Conservation (phyloP, 2,329 filamentous ascomycete genomes). For the Aspergillus fijiensis region DNA sequence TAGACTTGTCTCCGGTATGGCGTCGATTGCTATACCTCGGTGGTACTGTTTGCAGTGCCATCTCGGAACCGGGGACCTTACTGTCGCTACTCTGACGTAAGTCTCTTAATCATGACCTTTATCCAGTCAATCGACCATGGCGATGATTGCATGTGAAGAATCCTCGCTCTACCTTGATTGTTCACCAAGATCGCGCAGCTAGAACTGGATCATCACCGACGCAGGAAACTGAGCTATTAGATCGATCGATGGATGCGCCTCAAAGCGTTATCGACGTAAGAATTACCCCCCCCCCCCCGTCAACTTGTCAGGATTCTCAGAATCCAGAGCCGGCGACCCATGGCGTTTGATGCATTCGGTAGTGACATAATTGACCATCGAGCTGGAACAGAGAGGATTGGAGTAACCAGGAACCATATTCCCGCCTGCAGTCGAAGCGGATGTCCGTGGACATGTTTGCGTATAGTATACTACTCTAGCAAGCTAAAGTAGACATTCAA, state of each 20-base stretch:
- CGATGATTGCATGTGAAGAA: not conserved
- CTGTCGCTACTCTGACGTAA: not conserved
- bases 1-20: too few species aligned
- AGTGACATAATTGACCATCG: not conserved
- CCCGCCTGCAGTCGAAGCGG: not conserved
- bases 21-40: too few species aligned
- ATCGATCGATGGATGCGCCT: not conserved
- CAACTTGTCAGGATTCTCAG: not conserved
- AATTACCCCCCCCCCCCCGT: not conserved
- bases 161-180: not conserved
- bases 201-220: not conserved
- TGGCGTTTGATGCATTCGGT: not conserved
- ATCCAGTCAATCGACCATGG: not conserved
- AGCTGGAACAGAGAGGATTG: not conserved
- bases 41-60: not conserved
- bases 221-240: not conserved
- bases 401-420: not conserved
- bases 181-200: not conserved
- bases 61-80: not conserved
- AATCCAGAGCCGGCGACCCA: not conserved
- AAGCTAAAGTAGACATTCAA: not conserved
- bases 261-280: not conserved
- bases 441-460: not conserved
- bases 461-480: not conserved
- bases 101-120: not conserved